Conservation (phyloP, 768 basidiomycete species). For the Collybiopsis confluens region DNA sequence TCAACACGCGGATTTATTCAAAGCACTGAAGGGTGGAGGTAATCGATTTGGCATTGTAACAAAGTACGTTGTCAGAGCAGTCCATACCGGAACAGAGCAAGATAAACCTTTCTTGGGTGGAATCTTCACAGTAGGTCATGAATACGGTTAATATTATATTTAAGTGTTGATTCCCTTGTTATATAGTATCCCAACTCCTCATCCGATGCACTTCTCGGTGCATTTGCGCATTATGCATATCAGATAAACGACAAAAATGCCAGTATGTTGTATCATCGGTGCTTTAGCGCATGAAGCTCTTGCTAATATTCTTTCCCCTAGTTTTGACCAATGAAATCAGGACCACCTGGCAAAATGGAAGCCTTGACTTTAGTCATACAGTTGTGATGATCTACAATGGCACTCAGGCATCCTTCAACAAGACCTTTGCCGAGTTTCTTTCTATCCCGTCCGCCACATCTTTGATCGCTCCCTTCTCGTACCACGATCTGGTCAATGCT, state of each 20-base stretch:
- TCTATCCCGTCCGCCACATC: constrained; percentile 27
- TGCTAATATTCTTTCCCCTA: constrained; percentile 14
- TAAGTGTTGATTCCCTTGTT: neutral
- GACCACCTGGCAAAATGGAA: constrained; percentile 18
- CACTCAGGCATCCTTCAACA: constrained; percentile 19
- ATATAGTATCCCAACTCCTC: constrained; percentile 33
- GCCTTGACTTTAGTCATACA: constrained; percentile 19
- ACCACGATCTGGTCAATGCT: constrained; percentile 27
- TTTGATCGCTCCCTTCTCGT: constrained; percentile 28
- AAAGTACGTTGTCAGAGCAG: constrained; percentile 33
- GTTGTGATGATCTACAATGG: constrained; percentile 32
- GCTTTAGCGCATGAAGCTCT: neutral
- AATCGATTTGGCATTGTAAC: constrained; percentile 44
- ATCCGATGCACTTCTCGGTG: constrained; percentile 30
- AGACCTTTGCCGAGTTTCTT: constrained; percentile 35
- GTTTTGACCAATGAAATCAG: constrained; percentile 16
- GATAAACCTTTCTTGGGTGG: constrained; percentile 38
- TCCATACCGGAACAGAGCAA: constrained; percentile 33
- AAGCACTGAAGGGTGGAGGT: constrained; percentile 39
- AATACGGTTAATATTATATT: neutral
- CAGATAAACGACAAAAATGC: constrained; percentile 34
- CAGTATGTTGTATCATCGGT: constrained; percentile 18
- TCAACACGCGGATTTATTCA: constrained; percentile 37
- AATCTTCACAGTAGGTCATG: constrained; percentile 25
- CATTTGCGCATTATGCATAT: constrained; percentile 31